These are phyloP conservation scores for Sugiyamaella xylanicola DNA, from an alignment of 1,139 yeast species.

Conservation along the genomic window DNA sequence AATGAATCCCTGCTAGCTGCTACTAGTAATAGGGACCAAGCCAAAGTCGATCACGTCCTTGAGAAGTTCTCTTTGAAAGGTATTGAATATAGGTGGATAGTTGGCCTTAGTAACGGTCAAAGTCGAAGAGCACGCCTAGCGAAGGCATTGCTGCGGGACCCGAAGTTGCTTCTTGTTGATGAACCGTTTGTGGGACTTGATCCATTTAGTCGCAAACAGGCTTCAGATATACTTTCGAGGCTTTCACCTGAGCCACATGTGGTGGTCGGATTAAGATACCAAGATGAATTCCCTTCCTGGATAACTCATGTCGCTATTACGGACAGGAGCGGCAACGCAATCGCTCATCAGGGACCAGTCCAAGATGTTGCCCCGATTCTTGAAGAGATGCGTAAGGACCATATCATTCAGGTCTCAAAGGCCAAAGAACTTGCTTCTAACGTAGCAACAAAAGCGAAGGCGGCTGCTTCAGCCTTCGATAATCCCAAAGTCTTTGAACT, in stretches of 20 bases:
- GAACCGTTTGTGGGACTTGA: conserved; percentile 94
- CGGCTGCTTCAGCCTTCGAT: conserved; percentile 21
- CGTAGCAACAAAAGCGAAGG: background rate
- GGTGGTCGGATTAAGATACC: conserved; percentile 73
- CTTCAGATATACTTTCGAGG: conserved; percentile 53
- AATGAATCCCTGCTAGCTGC: conserved; percentile 54
- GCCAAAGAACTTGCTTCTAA: conserved; percentile 7
- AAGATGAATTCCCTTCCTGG: conserved; percentile 80
- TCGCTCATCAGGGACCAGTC: conserved; percentile 53
- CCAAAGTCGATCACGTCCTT: conserved; percentile 49
- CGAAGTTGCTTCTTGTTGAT: conserved; percentile 71
- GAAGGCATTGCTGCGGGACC: conserved; percentile 63
- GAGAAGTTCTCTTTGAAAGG: conserved; percentile 57
- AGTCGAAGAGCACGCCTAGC: conserved; percentile 89
- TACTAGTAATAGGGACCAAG: conserved; percentile 35
- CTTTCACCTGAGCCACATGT: conserved; percentile 50
- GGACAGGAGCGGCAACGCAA: conserved; percentile 58
- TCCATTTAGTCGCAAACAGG: conserved; percentile 64
- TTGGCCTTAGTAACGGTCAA: conserved; percentile 91
- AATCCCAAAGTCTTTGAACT: conserved; percentile 57
- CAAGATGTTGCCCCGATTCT: conserved; percentile 42
- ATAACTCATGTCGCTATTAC: conserved; percentile 68
- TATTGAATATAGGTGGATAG: conserved; percentile 72
- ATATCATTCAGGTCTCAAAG: conserved; percentile 12
- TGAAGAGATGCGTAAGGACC: conserved; percentile 35